phyloP scores from a whole-genome alignment of 352 stramenopile species.

The Phytophthora sp. region DNA sequence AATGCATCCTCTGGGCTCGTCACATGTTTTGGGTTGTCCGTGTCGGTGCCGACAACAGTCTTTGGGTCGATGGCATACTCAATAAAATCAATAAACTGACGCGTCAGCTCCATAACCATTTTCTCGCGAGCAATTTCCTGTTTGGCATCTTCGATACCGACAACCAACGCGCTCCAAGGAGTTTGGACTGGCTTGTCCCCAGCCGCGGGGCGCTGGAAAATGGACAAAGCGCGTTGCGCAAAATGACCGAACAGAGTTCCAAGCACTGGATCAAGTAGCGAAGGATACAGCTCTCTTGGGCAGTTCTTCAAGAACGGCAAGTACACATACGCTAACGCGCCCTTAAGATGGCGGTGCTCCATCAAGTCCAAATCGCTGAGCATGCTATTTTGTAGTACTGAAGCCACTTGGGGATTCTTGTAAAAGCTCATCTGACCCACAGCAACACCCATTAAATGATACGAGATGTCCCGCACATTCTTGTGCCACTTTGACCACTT shows the following conservation, averaged over 20 bases:
- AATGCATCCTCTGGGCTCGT: conserved; percentile 62
- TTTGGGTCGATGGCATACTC: conserved; percentile 77
- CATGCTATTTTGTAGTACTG: conserved; percentile 65
- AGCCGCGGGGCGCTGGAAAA: conserved; percentile 34
- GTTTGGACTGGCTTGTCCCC: conserved; percentile 40
- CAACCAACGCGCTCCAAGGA: conserved; percentile 57
- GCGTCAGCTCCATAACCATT: conserved; percentile 73
- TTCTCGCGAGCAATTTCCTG: conserved; percentile 74
- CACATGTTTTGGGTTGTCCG: conserved; percentile 79
- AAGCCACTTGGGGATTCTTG: conserved; percentile 43
- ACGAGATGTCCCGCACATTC: conserved; percentile 79
- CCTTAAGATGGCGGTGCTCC: conserved; percentile 81
- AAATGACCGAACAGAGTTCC: conserved; percentile 62
- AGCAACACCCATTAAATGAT: conserved; percentile 77
- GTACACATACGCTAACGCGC: conserved; percentile 68
- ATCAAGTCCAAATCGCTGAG: conserved; percentile 67
- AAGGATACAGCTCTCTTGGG: conserved; percentile 58
- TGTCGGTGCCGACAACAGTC: conserved; percentile 71
- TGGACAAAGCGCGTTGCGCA: conserved; percentile 48
- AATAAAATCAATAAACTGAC: conserved; percentile 75
- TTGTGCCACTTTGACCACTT: conserved; percentile 86
- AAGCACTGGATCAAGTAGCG: conserved; percentile 70
- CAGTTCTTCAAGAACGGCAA: conserved; percentile 77
- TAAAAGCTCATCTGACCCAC: conserved; percentile 62
- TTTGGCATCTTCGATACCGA: conserved; percentile 73